Conservation (phyloP, 2,329 filamentous ascomycete species). For the Penicillium expansum region DNA sequence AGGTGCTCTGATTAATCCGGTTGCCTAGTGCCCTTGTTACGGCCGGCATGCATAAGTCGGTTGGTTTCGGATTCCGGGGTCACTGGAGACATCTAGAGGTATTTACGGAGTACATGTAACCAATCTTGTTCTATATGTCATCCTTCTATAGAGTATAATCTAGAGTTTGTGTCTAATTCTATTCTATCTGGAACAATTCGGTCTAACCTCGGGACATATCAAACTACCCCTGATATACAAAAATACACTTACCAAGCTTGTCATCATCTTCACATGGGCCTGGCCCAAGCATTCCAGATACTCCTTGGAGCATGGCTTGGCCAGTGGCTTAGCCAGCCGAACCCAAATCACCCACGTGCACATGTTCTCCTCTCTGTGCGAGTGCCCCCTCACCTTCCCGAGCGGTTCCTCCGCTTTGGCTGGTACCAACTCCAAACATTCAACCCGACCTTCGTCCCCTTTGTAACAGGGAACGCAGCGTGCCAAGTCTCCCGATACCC, state of each 20-base stretch:
- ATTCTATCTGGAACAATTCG: background rate
- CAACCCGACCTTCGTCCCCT: conserved; percentile 58
- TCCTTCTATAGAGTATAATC: too few species aligned
- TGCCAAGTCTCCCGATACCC: conserved; percentile 61
- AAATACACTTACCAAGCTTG: background rate
- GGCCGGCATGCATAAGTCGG: conserved; percentile 3
- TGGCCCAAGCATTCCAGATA: conserved; percentile 8
- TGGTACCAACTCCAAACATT: conserved; percentile 66
- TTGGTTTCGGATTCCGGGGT: background rate
- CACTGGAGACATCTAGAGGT: background rate
- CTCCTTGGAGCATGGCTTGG: conserved; percentile 3
- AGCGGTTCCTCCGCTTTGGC: conserved; percentile 23
- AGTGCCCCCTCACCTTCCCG: background rate
- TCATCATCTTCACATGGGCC: background rate
- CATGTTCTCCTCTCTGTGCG: background rate
- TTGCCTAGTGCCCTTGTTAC: conserved; percentile 7
- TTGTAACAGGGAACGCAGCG: conserved; percentile 57
- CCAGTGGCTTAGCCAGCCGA: conserved; percentile 2
- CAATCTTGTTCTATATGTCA: background rate
- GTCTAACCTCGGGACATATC: background rate
- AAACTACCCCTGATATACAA: background rate
- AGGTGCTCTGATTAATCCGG: conserved; percentile 3
- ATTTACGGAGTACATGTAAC: background rate
- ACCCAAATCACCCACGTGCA: background rate
- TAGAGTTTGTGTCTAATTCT: background rate